A percentile compares a stretch with the other conserved stretches of the same genome.
These are phyloP conservation scores for Ustilago tritici DNA, from an alignment of 1,284 basidiomycete species.

Conservation along the genomic window DNA sequence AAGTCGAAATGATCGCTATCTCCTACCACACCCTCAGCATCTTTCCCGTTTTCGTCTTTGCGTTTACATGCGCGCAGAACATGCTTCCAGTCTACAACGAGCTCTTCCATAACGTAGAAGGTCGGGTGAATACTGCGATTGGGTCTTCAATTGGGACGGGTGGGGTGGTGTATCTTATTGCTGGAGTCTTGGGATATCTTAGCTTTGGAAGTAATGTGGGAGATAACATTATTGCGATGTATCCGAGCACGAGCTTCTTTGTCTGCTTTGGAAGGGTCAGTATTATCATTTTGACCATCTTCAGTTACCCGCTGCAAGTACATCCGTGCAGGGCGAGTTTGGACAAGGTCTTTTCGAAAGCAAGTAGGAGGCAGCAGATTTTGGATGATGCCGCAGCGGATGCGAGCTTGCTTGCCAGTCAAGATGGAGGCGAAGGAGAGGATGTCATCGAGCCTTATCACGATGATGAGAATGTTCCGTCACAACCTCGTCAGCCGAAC, in stretches of 20 bases:
- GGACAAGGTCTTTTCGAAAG: conserved; percentile 81
- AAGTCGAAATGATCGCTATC: conserved; percentile 45
- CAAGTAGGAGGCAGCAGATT: conserved; percentile 37
- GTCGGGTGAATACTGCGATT: conserved; percentile 87
- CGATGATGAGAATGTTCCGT: conserved; percentile 48
- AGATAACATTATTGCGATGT: conserved; percentile 72
- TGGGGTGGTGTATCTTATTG: conserved; percentile 64
- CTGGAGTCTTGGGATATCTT: conserved; percentile 81
- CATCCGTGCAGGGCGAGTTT: conserved; percentile 93
- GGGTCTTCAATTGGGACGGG: conserved; percentile 81
- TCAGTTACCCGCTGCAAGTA: conserved; percentile 74
- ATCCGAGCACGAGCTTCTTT: conserved; percentile 90
- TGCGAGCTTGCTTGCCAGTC: conserved; percentile 7
- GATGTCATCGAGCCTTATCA: conserved; percentile 33
- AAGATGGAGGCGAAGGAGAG: conserved; percentile 5
- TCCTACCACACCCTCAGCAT: conserved; percentile 79
- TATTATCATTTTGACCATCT: conserved; percentile 81
- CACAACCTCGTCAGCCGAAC: neutral
- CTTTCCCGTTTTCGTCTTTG: conserved; percentile 94
- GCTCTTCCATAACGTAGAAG: conserved; percentile 82
- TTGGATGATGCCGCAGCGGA: conserved; percentile 39
- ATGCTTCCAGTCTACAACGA: conserved; percentile 87
- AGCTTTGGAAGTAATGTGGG: conserved; percentile 85
- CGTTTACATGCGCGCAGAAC: conserved; percentile 71
- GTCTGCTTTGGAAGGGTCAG: conserved; percentile 93